These are phyloP conservation scores for Rubus idaeus DNA, from an alignment of 306 rosid genomes.

Conservation along the genomic window DNA sequence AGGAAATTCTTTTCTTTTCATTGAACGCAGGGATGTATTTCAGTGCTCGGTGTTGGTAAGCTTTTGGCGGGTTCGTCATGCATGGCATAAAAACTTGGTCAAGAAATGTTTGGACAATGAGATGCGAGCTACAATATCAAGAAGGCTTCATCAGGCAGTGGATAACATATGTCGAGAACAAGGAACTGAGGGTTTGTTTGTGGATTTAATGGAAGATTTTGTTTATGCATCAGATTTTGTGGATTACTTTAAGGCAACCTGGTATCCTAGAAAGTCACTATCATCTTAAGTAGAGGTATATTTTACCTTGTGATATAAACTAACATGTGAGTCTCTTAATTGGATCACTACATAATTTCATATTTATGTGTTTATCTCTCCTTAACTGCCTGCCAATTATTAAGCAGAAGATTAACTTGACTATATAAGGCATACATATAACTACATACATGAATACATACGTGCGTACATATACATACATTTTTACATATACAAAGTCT, in stretches of 20 bases:
- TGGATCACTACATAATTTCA: background rate
- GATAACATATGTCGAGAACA: conserved; percentile 53
- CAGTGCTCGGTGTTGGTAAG: conserved; percentile 74
- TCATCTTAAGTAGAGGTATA: conserved; percentile 27
- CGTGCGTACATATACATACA: background rate
- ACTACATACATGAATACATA: background rate
- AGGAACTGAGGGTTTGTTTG: conserved; percentile 56
- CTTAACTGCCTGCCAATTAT: background rate
- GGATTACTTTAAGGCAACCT: conserved; percentile 86
- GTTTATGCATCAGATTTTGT: conserved; percentile 62
- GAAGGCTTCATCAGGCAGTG: conserved; percentile 56
- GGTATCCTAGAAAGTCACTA: conserved; percentile 68
- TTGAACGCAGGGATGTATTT: conserved; percentile 76
- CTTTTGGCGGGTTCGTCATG: conserved; percentile 83
- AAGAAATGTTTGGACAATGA: conserved; percentile 52
- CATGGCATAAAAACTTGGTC: conserved; percentile 77
- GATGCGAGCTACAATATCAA: conserved; percentile 64
- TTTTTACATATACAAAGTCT: conserved; percentile 35
- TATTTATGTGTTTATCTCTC: background rate
- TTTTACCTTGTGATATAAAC: background rate
- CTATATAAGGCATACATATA: background rate
- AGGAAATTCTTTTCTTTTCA: conserved; percentile 22
- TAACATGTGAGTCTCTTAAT: background rate
- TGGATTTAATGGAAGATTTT: conserved; percentile 68
- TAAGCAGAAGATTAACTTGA: conserved; percentile 1